Conservation (phyloP, 352 stramenopile species). For the Phytophthora pseudosyringae region DNA sequence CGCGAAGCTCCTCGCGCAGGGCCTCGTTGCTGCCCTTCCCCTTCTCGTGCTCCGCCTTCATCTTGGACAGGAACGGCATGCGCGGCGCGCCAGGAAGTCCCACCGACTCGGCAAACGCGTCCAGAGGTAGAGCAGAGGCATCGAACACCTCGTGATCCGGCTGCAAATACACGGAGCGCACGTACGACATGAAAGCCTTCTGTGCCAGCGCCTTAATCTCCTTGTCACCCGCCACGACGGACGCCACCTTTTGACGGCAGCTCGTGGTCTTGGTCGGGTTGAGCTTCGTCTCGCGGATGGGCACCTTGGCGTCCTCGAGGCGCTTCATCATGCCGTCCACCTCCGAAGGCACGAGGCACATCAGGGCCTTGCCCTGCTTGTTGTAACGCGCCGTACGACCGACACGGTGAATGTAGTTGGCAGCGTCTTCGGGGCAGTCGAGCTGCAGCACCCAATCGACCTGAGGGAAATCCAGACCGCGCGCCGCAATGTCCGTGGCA, state of each 20-base stretch:
- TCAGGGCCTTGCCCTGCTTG: slow-evolving; percentile 92
- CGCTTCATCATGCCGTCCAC: slow-evolving; percentile 86
- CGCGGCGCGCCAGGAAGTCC: slow-evolving; percentile 94
- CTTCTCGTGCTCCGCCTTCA: slow-evolving; percentile 59
- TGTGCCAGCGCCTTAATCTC: slow-evolving; percentile 96
- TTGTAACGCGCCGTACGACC: slow-evolving; percentile 96
- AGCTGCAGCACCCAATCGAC: slow-evolving; percentile 99
- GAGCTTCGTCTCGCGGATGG: slow-evolving; percentile 96
- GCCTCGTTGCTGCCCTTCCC: slow-evolving; percentile 70
- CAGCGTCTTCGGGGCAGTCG: slow-evolving; percentile 97
- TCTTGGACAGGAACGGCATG: slow-evolving; percentile 93
- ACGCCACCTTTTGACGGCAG: slow-evolving; percentile 92
- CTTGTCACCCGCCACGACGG: slow-evolving; percentile 92
- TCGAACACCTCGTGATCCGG: slow-evolving; percentile 96
- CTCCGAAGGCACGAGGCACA: slow-evolving; percentile 94
- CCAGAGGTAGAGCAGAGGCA: slow-evolving; percentile 88
- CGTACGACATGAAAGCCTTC: slow-evolving; percentile 98
- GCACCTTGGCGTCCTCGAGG: slow-evolving; percentile 93
- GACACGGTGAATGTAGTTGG: slow-evolving; percentile 99
- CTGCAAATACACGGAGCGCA: slow-evolving; percentile 97
- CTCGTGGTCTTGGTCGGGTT: slow-evolving; percentile 97
- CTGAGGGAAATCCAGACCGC: slow-evolving; percentile 98
- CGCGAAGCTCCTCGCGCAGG: slow-evolving; percentile 84
- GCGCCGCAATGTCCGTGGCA: slow-evolving; percentile 97
- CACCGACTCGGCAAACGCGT: slow-evolving; percentile 94